Evolutionary conservation across 1,284 basidiomycete species (phyloP).

Genomic region (Ustilago loliicola): DNA sequence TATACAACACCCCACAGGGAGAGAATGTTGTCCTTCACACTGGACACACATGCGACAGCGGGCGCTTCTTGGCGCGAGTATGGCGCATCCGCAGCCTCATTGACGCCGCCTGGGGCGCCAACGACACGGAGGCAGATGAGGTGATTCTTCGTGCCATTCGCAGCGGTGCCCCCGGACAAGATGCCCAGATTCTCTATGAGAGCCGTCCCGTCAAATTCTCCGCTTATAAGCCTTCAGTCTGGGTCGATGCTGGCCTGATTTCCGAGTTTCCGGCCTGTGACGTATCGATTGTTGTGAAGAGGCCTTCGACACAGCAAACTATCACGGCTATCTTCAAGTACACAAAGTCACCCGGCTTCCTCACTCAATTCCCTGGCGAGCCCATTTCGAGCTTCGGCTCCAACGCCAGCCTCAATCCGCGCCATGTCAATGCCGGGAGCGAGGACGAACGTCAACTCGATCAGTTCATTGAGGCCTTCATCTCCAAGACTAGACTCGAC

Average conservation of each 20-base stretch:
- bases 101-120: not conserved
- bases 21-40: constrained; percentile 13
- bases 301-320: constrained; percentile 2
- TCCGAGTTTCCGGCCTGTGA: constrained; percentile 6
- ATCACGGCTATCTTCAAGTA: constrained; percentile 11
- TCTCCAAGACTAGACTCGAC: not conserved
- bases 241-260: constrained; percentile 20
- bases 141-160: constrained; percentile 2
- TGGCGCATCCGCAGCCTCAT: constrained; percentile 13
- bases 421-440: not conserved
- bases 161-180: not conserved
- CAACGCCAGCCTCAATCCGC: not conserved
- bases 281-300: constrained; percentile 12
- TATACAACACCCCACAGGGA: not conserved
- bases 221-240: constrained; percentile 1
- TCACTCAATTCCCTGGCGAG: constrained; percentile 10
- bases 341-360: not conserved
- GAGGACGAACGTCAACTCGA: constrained; percentile 14
- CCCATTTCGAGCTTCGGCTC: not conserved
- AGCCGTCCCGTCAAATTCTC: not conserved
- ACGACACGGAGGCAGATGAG: not conserved
- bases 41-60: not conserved
- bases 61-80: constrained; percentile 12
- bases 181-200: not conserved
- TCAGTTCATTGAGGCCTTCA: constrained; percentile 5